Percentiles rank a stretch among this genome's conserved stretches.
phyloP scores from a whole-genome alignment of 176 grass and related monocot genomes.

The Tuctoria greenei region DNA sequence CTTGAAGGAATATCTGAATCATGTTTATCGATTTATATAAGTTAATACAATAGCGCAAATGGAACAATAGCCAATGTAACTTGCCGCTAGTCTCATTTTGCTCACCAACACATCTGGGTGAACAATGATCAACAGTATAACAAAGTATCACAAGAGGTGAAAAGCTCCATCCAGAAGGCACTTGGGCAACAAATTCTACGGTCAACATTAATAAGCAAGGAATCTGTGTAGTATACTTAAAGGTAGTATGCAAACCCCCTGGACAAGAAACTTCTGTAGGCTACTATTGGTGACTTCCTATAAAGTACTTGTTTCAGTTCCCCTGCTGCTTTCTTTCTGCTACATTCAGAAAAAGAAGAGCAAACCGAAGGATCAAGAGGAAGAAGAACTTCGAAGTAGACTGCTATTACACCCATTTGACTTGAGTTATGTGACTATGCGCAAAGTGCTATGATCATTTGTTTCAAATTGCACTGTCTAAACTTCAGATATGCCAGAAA shows the following conservation, averaged over 20 bases:
- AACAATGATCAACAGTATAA: not conserved
- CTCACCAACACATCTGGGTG: not conserved
- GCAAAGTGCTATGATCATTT: not conserved
- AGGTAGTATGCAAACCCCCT: not conserved
- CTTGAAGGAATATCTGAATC: not conserved
- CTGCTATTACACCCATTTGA: not conserved
- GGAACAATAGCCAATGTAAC: not conserved
- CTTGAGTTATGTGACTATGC: not conserved
- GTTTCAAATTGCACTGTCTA: not conserved
- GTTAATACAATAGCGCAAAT: not conserved
- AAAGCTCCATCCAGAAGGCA: slow-evolving; percentile 7
- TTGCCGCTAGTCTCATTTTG: slow-evolving; percentile 1
- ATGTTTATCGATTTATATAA: not conserved
- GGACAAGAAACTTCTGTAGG: not conserved
- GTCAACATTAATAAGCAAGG: slow-evolving; percentile 10
- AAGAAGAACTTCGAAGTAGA: slow-evolving; percentile 10
- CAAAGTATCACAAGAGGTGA: slow-evolving; percentile 13
- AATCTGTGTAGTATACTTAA: slow-evolving; percentile 30
- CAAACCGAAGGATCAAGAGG: slow-evolving; percentile 25
- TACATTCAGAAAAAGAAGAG: slow-evolving; percentile 52
- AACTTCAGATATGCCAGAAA: slow-evolving; percentile 9
- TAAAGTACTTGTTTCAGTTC: slow-evolving; percentile 55
- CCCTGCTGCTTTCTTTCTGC: slow-evolving; percentile 64
- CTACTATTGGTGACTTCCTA: not conserved
- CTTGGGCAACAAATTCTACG: slow-evolving; percentile 4